Percentiles rank a stretch among this genome's conserved stretches.
Evolutionary conservation across 352 stramenopile genomes (phyloP).

Genomic region (Globisporangium paroecandrum): DNA sequence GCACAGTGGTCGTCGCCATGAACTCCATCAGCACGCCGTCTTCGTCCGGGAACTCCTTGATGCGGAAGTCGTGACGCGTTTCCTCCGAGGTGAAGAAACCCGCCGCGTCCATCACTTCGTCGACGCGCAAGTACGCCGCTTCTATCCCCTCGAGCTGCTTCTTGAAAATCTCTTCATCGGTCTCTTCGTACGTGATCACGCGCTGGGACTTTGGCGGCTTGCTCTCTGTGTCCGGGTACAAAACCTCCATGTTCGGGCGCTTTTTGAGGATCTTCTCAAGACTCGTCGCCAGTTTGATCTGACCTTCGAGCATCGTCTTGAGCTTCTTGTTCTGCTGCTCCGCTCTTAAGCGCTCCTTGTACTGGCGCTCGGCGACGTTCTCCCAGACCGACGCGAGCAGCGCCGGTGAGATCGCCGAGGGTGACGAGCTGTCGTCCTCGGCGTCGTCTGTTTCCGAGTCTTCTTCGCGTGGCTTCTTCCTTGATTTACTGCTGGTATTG

Average conservation of each 20-base stretch:
- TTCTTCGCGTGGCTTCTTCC: constrained; percentile 4
- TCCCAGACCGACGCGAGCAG: constrained; percentile 28
- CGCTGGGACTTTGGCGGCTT: constrained; percentile 5
- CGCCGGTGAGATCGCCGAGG: constrained; percentile 20
- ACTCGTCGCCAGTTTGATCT: constrained; percentile 26
- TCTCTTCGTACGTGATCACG: constrained; percentile 12
- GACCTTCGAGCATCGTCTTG: constrained; percentile 26
- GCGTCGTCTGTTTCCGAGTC: constrained; percentile 3
- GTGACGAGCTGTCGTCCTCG: constrained; percentile 4
- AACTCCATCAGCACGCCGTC: constrained; percentile 23
- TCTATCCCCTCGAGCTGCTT: constrained; percentile 6
- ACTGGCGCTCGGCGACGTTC: constrained; percentile 24
- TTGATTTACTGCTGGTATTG: neutral
- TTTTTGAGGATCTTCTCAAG: constrained; percentile 25
- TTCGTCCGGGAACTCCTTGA: constrained; percentile 15
- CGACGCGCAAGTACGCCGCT: constrained; percentile 5
- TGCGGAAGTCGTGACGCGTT: constrained; percentile 9
- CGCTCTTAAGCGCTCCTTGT: constrained; percentile 21
- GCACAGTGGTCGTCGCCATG: constrained; percentile 14
- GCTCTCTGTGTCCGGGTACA: constrained; percentile 11
- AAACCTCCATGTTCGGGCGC: constrained; percentile 15
- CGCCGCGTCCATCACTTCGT: constrained; percentile 2
- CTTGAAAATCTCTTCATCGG: constrained; percentile 10
- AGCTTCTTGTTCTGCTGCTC: constrained; percentile 31
- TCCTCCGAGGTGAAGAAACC: constrained; percentile 6